Evolutionary conservation across 2,329 filamentous ascomycete genomes (phyloP).

Genomic region (Fusarium mundagurra): DNA sequence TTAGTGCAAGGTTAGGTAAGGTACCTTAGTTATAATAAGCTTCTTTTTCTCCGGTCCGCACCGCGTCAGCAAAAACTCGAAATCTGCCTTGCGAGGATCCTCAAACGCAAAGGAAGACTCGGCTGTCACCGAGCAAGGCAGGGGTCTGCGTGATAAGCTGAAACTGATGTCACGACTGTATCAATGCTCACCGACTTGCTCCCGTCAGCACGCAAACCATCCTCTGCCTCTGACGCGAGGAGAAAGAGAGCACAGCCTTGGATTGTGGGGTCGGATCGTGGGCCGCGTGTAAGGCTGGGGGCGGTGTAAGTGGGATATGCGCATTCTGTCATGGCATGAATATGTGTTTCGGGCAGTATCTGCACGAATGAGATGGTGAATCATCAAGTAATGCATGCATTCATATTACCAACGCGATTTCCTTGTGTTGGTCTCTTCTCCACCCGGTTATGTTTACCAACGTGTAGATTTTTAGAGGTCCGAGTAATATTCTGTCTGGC

Average conservation of each 20-base stretch:
- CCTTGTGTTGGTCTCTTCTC: constrained; percentile 3
- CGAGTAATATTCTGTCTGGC: not conserved
- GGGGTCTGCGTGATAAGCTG: constrained; percentile 17
- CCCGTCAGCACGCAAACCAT: constrained; percentile 5
- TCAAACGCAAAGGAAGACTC: constrained; percentile 15
- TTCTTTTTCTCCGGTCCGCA: constrained; percentile 26
- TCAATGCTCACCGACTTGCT: not conserved
- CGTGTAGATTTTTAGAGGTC: not conserved
- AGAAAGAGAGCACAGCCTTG: constrained; percentile 34
- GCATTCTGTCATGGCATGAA: not conserved
- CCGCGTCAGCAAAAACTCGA: constrained; percentile 13
- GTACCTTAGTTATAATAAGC: constrained; percentile 10
- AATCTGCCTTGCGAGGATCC: constrained; percentile 35
- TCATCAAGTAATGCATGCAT: constrained; percentile 1
- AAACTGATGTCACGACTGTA: constrained; percentile 39
- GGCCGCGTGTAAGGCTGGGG: constrained; percentile 44
- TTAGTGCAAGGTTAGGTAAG: not conserved
- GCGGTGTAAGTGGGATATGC: constrained; percentile 33
- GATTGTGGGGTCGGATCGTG: constrained; percentile 39
- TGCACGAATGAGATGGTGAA: constrained; percentile 8
- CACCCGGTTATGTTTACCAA: not conserved
- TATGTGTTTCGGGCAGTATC: not conserved
- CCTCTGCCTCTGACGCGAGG: not conserved
- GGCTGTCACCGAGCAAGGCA: constrained; percentile 8
- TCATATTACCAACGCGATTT: not conserved